Conservation (phyloP, 768 basidiomycete genomes). For the Boletus subcaerulescens region DNA sequence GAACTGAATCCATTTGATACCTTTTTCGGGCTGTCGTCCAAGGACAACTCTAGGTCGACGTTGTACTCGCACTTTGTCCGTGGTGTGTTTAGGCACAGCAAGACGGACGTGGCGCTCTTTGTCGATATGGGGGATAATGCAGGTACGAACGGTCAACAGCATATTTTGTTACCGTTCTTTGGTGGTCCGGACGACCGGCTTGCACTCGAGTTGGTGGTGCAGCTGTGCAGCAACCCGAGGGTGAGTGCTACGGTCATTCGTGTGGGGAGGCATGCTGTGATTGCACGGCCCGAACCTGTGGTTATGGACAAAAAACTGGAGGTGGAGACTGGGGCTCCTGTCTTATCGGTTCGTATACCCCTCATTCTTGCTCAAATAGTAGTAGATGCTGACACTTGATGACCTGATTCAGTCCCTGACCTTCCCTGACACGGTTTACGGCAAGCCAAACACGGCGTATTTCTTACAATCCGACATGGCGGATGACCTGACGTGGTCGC, state of each 20-base stretch:
- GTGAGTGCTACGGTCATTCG: conserved; percentile 74
- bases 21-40: conserved; percentile 58
- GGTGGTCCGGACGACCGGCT: conserved; percentile 93
- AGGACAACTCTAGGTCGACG: conserved; percentile 50
- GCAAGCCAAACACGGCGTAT: conserved; percentile 56
- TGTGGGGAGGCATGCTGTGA: conserved; percentile 50
- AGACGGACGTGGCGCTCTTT: conserved; percentile 80
- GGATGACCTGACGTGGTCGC: conserved; percentile 75
- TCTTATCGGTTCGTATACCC: conserved; percentile 9
- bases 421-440: conserved; percentile 73
- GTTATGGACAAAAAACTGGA: conserved; percentile 51
- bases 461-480: conserved; percentile 77
- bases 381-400: neutral
- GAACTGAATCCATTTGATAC: conserved; percentile 71
- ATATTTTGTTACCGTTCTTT: conserved; percentile 86
- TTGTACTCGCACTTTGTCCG: conserved; percentile 85
- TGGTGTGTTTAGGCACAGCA: conserved; percentile 68
- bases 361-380: neutral
- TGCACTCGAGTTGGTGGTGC: conserved; percentile 76
- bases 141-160: conserved; percentile 39
- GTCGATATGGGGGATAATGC: conserved; percentile 59
- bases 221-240: conserved; percentile 61
- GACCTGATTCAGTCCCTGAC: conserved; percentile 38
- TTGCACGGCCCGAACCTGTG: conserved; percentile 50
- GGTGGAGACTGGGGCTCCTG: conserved; percentile 30